A percentile compares a stretch with the other conserved stretches of the same genome.
Conservation (phyloP, 176 grass and related monocot species). For the Phoenix dactylifera region DNA sequence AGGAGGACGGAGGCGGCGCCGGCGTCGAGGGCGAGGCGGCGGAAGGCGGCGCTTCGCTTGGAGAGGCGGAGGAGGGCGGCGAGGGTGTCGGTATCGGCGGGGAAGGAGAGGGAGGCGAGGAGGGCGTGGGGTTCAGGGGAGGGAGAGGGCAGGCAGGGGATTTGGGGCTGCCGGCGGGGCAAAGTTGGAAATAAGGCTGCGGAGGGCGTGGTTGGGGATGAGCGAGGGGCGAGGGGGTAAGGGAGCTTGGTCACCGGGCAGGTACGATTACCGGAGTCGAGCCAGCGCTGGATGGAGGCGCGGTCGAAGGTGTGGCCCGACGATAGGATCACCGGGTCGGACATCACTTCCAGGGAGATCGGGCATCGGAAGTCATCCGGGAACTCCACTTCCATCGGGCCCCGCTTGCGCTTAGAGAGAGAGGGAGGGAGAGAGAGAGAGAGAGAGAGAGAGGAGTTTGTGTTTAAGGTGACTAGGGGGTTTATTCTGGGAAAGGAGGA, state of each 20-base stretch:
- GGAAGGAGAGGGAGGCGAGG: constrained; percentile 15
- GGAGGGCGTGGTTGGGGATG: constrained; percentile 62
- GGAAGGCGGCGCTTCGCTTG: constrained; percentile 42
- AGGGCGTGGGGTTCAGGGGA: not conserved
- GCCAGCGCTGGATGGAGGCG: constrained; percentile 78
- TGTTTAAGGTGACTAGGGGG: not conserved
- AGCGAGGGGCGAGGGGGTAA: constrained; percentile 51
- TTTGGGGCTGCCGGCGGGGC: constrained; percentile 31
- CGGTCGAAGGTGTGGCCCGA: constrained; percentile 78
- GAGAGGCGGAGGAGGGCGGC: constrained; percentile 13
- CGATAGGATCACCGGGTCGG: constrained; percentile 53
- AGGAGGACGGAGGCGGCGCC: constrained; percentile 49
- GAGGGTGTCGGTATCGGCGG: constrained; percentile 9
- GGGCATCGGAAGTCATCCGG: constrained; percentile 65
- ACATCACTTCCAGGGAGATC: constrained; percentile 88
- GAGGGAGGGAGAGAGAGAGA: constrained; percentile 4
- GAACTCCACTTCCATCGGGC: constrained; percentile 18
- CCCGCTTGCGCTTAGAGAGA: not conserved
- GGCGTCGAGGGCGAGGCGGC: constrained; percentile 54
- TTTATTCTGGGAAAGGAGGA: too few relatives aligned
- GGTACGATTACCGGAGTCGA: constrained; percentile 61
- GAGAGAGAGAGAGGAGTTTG: constrained; percentile 6
- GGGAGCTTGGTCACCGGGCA: constrained; percentile 54
- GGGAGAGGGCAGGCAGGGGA: constrained; percentile 1
- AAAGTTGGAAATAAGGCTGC: constrained; percentile 38